phyloP scores from a whole-genome alignment of 1,139 yeast species.

The Kodamaea suecica region DNA sequence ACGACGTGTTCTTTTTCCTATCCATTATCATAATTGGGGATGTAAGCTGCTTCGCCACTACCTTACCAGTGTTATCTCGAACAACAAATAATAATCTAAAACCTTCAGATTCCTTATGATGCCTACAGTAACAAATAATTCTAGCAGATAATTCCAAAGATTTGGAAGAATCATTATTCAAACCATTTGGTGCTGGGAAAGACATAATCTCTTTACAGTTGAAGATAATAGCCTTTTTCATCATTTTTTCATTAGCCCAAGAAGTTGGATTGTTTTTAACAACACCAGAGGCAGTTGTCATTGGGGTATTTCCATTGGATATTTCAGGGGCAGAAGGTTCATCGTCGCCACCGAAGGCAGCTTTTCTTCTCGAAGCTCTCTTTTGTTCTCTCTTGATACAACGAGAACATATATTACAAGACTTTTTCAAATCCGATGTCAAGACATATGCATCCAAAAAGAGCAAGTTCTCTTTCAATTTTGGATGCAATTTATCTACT shows the following conservation, averaged over 20 bases:
- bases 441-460: constrained; percentile 67
- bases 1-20: constrained; percentile 68
- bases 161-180: constrained; percentile 32
- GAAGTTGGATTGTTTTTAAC: constrained; percentile 48
- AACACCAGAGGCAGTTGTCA: constrained; percentile 22
- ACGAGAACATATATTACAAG: constrained; percentile 78
- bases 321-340: constrained; percentile 29
- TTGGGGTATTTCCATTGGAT: constrained; percentile 10
- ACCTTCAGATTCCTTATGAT: constrained; percentile 82
- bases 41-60: constrained; percentile 72
- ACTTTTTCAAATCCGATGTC: constrained; percentile 48
- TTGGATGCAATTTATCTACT: constrained; percentile 41
- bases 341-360: constrained; percentile 40
- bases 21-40: constrained; percentile 87
- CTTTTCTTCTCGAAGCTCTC: constrained; percentile 84
- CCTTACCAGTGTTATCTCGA: constrained; percentile 53
- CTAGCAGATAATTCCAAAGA: constrained; percentile 76
- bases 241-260: constrained; percentile 72
- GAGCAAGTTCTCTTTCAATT: constrained; percentile 50
- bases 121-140: constrained; percentile 93
- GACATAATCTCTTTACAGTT: constrained; percentile 86
- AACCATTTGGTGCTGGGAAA: constrained; percentile 62
- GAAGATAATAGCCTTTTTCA: constrained; percentile 81
- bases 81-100: constrained; percentile 72
- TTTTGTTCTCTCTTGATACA: constrained; percentile 91